phyloP scores from a whole-genome alignment of 1,284 basidiomycete species.

The Ustilago tritici region DNA sequence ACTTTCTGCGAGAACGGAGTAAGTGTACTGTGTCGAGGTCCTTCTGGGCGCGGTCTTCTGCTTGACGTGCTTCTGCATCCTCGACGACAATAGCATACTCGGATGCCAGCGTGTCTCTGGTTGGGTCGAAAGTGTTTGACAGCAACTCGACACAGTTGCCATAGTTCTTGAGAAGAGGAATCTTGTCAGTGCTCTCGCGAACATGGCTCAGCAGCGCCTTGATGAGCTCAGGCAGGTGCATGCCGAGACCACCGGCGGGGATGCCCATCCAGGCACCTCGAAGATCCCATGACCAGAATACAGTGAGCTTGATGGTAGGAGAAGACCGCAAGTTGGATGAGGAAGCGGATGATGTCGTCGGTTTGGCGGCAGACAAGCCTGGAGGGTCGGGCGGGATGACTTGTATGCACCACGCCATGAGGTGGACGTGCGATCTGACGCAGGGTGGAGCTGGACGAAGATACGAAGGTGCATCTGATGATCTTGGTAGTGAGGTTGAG shows the following conservation, averaged over 20 bases:
- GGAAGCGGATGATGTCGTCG: slow-evolving; percentile 6
- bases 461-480: slow-evolving; percentile 90
- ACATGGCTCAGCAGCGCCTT: slow-evolving; percentile 83
- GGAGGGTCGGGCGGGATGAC: slow-evolving; percentile 68
- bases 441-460: slow-evolving; percentile 92
- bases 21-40: slow-evolving; percentile 44
- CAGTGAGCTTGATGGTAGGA: slow-evolving; percentile 75
- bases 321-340: slow-evolving; percentile 22
- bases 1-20: slow-evolving; percentile 74
- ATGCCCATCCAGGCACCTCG: slow-evolving; percentile 79
- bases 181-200: slow-evolving; percentile 78
- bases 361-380: slow-evolving; percentile 66
- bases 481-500: slow-evolving; percentile 93
- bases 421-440: slow-evolving; percentile 87
- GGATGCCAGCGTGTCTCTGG: slow-evolving; percentile 83
- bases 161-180: slow-evolving; percentile 82
- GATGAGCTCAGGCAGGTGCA: slow-evolving; percentile 83
- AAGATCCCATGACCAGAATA: slow-evolving; percentile 97
- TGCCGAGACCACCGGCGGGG: slow-evolving; percentile 60
- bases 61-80: slow-evolving; percentile 73
- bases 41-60: slow-evolving; percentile 46
- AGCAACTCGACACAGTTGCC: slow-evolving; percentile 86
- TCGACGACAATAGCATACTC: slow-evolving; percentile 84
- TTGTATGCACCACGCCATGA: slow-evolving; percentile 96
- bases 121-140: slow-evolving; percentile 80